phyloP scores from a whole-genome alignment of 1,284 basidiomycete species.

The Cryptococcus sp. region DNA sequence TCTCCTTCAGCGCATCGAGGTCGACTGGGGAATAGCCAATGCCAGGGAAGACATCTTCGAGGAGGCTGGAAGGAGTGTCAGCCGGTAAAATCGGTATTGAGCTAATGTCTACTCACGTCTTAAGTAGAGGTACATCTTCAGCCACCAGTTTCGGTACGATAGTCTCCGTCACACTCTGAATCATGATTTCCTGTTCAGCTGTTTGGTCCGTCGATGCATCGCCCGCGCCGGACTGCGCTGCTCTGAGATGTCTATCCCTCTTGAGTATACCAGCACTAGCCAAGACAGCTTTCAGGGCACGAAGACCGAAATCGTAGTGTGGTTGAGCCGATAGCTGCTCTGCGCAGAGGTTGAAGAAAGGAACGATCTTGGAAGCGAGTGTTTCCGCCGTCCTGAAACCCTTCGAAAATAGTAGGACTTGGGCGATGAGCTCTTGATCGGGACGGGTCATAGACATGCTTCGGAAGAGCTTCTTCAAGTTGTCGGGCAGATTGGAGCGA shows the following conservation, averaged over 20 bases:
- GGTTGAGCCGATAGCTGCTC: slow-evolving; percentile 96
- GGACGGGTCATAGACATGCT: slow-evolving; percentile 99
- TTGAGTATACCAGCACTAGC: slow-evolving; percentile 97
- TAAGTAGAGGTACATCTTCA: slow-evolving; percentile 92
- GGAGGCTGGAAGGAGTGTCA: slow-evolving; percentile 61
- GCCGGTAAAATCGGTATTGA: neutral
- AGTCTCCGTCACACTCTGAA: slow-evolving; percentile 98
- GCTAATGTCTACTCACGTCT: slow-evolving; percentile 62
- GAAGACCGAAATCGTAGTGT: slow-evolving; percentile 98
- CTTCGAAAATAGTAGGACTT: slow-evolving; percentile 99
- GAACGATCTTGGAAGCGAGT: slow-evolving; percentile 95
- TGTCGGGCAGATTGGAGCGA: slow-evolving; percentile 94
- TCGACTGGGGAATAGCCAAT: slow-evolving; percentile 88
- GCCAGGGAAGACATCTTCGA: slow-evolving; percentile 97
- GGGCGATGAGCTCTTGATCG: slow-evolving; percentile 96
- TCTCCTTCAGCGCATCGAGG: slow-evolving; percentile 76
- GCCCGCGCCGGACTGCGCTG: slow-evolving; percentile 32
- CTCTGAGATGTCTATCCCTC: slow-evolving; percentile 70
- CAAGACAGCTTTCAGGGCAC: slow-evolving; percentile 94
- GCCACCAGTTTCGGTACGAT: slow-evolving; percentile 98
- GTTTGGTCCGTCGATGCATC: slow-evolving; percentile 61
- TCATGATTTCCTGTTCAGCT: slow-evolving; percentile 93
- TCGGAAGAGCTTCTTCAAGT: slow-evolving; percentile 65
- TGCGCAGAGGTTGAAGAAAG: slow-evolving; percentile 97
- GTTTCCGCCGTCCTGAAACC: slow-evolving; percentile 97